Evolutionary conservation across 139 green algal species (phyloP), one percentile per base, ranked within the genome.

Genomic region (Ettlia oleoabundans): DNA sequence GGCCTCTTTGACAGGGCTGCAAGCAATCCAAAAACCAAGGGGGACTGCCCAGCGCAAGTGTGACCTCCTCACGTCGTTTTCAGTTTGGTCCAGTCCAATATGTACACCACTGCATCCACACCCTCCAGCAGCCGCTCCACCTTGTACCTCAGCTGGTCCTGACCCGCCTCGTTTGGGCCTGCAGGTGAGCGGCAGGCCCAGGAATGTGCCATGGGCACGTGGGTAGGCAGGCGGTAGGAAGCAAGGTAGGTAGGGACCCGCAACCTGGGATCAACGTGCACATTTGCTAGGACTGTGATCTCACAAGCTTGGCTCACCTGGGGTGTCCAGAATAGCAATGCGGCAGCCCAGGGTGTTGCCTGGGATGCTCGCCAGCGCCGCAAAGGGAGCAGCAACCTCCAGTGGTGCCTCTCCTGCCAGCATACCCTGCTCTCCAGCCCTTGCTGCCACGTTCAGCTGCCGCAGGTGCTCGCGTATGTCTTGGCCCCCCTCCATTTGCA

Each of bases 61-160:
- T n/a, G n/a, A 58, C 13, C 10, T 18, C 1, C 64, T 13, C 41
- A 80, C 43, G 70, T 76, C 53, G 90, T 95, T 81, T 95, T 95
- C 15, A 96, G 90, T 86, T 96, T 96, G 72, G 88, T 94, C 87
- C 93, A 96, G 86, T 96, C 93, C 33, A 96, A 84, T 70, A 96
- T 69, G 84, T 95, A 95, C 18, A 96, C 67, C 35, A 89, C 84
- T 0, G 83, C 88, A 76, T 95, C 93, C 37, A 95, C 91, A 5
- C 78, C 43, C 55, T 90, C 88, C 81, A 95, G 83, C 86, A 96
- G 85, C 28, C 93, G 88, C 84, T 95, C 93, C 43, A 96, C 91
- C 86, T 94, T 84, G 24, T 82, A 87, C 37, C 83, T 87, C 38
- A 96, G 90, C 66, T 80, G 81, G 68, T 93, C 90, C 81, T 96